Evolutionary conservation across 257 asterid genomes (phyloP), one percentile per base, ranked within the genome.

Genomic region (Ilex aquifolium): DNA sequence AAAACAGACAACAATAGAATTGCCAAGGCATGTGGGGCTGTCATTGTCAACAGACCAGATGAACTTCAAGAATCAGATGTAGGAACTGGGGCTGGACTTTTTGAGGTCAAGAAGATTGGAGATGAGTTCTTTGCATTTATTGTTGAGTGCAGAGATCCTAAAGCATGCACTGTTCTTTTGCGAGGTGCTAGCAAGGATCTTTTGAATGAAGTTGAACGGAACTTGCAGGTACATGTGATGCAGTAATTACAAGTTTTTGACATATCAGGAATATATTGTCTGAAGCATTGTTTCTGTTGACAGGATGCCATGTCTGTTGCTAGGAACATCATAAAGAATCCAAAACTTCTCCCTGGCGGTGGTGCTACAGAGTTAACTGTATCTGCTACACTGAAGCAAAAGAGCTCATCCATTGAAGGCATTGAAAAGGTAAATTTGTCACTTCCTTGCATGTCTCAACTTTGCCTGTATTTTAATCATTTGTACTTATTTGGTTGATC

Each of bases 251-350:
- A 29, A 46, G 9, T n/a, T 48, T 32, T 58, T 6, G 2, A 2
- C 11, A 31, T 1, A 17, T 6, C 10, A 46, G 14, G n/a, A 31
- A 48, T 42, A 42, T 10, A 58, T 64, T 44, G 44, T 58, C 39
- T 30, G 16, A 36, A 42, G 27, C 27, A 21, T 8, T 57, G 29
- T 60, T 50, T 74, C 30, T 52, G 30, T 66, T 50, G 68, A 61
- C 79, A 93, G 99, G 99, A 93, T 74, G 99, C 99, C 16, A 83
- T 85, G 96, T 87, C 95, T 59, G 99, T 87, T 39, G 96, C 99
- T 63, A 90, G 97, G 74, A 93, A 93, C 76, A 90, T 93, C 49
- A 79, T 93, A 39, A 90, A 93, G 75, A 82, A 86, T 71, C 97
- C 99, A 1, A 93, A 90, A 76, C 97, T 93, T 50, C 94, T 93